Base-by-base conservation (phyloP, 345 rosid genomes). In the Linum lewisii region DNA sequence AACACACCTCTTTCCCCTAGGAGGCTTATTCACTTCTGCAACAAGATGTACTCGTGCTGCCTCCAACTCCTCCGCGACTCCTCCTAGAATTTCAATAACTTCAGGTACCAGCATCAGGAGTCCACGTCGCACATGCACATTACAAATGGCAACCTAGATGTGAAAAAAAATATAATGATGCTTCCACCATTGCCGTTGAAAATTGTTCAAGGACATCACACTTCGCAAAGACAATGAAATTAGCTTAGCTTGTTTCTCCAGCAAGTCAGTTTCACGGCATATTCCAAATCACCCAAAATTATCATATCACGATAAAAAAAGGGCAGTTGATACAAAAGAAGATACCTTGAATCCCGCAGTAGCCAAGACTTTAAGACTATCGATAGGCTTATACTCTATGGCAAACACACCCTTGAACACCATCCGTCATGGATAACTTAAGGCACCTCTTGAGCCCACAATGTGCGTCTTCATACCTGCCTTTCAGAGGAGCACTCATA, bases 1-100 rank as follows among this genome's bases (percentile, higher is more conserved):
- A 51, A 59, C n/a, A 62, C 79, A 92, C 97, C 99, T 89, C 80
- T 64, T 93, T 64, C 97, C 99, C 75, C 97, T 84, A 29, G 97
- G 90, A 62, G 95, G 99, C 66, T 87, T 93, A 70, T 85, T 85
- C 61, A 89, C 88, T 85, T 89, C 94, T 38, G 70, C 59, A 65
- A 84, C 87, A 60, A 93, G 88, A 59, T 78, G 82, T 67, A 69
- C 81, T 16, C 78, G 73, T 62, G 94, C 95, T 19, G 81, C 83
- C 60, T 93, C 95, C 66, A 93, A 62, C 69, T 84, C 90, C 58
- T 79, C 86, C 64, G 78, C 95, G 70, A 79, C 60, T 63, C 99
- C 99, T 63, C 95, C 99, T 57, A 89, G 69, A 63, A 89, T 87
- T 76, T 82, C 83, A 49, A 89, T 23, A 66, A 80, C 70, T 80